phyloP scores from a whole-genome alignment of 768 basidiomycete species.

The Suillus tomentosus region DNA sequence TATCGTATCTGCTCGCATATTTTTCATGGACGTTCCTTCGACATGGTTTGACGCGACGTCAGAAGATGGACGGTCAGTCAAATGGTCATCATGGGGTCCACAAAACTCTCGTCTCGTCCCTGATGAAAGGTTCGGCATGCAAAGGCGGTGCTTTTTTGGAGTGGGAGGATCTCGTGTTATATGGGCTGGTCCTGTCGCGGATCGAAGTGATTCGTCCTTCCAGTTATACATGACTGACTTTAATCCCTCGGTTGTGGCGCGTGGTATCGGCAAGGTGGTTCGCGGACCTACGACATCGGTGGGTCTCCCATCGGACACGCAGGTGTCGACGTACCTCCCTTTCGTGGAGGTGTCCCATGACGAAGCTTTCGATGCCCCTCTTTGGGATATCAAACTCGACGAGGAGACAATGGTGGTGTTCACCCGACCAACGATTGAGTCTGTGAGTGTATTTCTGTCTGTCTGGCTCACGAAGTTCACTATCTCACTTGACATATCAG shows the following conservation, averaged over 20 bases:
- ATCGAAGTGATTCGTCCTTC: neutral
- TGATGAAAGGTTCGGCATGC: neutral
- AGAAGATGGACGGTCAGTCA: neutral
- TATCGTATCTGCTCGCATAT: neutral
- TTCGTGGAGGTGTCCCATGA: no score
- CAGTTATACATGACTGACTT: neutral
- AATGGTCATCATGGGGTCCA: constrained; percentile 1
- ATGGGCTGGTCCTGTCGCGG: neutral
- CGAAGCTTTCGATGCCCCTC: no score
- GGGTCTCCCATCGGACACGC: no score
- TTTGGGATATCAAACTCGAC: no score
- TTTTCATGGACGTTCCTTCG: neutral
- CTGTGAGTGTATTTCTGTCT: no score
- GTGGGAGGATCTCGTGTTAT: neutral
- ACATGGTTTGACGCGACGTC: neutral
- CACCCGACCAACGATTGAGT: no score
- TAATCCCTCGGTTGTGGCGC: neutral
- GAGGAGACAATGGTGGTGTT: no score
- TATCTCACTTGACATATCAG: no score
- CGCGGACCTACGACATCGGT: neutral
- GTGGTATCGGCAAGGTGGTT: neutral
- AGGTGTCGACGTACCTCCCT: no score
- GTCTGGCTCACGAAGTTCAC: no score
- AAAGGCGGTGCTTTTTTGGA: neutral
- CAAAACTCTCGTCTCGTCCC: neutral